Evolutionary conservation across 164 flowering plant genomes (phyloP).

Genomic region (Vitis rotundifolia): DNA sequence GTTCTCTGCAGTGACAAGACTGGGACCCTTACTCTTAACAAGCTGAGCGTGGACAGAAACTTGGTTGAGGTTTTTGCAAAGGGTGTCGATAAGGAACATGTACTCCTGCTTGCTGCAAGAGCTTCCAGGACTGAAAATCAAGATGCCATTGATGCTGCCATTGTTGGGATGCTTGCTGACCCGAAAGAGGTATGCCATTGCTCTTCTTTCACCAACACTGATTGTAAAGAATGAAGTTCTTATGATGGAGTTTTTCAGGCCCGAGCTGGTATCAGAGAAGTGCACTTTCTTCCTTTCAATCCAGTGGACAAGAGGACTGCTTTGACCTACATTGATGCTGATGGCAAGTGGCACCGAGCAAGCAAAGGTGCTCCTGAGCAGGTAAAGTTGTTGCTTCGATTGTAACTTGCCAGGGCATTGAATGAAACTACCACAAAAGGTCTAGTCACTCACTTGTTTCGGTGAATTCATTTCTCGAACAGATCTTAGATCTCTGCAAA

Average conservation of each 20-base stretch:
- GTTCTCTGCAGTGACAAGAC: constrained; percentile 84
- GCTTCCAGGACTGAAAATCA: constrained; percentile 73
- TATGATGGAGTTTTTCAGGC: constrained; percentile 33
- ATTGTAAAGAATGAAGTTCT: too few species aligned
- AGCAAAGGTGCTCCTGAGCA: constrained; percentile 87
- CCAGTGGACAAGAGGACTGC: constrained; percentile 86
- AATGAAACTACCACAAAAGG: neutral
- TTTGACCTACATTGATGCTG: constrained; percentile 62
- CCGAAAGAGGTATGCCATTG: constrained; percentile 59
- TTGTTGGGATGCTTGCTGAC: constrained; percentile 79
- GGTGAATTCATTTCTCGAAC: constrained; percentile 9
- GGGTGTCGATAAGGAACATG: constrained; percentile 67
- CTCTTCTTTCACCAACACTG: neutral
- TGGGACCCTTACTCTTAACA: constrained; percentile 73
- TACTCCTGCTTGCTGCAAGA: constrained; percentile 71
- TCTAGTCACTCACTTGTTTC: neutral
- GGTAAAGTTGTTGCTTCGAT: constrained; percentile 23
- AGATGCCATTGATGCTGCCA: constrained; percentile 79
- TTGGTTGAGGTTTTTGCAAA: constrained; percentile 64
- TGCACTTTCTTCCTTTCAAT: constrained; percentile 75
- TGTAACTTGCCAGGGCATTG: neutral
- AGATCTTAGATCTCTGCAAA: constrained; percentile 61
- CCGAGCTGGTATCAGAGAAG: constrained; percentile 62
- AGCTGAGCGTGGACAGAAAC: constrained; percentile 59
- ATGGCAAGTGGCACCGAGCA: constrained; percentile 67